phyloP scores from a whole-genome alignment of 2,329 filamentous ascomycete genomes.

The Metarhizium rileyi region DNA sequence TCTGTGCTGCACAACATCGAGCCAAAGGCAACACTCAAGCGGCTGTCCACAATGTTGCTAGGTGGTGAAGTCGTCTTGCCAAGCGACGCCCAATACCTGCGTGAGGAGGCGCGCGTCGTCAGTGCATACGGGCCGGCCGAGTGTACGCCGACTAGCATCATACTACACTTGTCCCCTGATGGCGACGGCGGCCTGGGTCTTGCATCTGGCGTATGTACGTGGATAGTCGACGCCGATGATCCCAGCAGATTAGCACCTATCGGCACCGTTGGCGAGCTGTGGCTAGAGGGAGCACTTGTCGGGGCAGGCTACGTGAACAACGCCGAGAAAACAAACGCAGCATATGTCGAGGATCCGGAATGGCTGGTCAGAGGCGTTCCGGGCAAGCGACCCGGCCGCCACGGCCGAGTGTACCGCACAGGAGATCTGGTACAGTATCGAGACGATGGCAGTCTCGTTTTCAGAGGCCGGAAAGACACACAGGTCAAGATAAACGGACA shows the following conservation, averaged over 20 bases:
- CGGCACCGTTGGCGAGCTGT: conserved; percentile 8
- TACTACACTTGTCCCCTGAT: neutral
- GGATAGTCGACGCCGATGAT: conserved; percentile 7
- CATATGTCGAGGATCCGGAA: conserved; percentile 15
- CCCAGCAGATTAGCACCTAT: conserved; percentile 2
- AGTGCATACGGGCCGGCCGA: conserved; percentile 6
- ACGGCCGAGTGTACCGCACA: conserved; percentile 20
- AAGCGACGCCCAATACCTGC: neutral
- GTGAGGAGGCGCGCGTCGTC: neutral
- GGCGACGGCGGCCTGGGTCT: neutral
- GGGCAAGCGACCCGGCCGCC: conserved; percentile 6
- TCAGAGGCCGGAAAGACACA: conserved; percentile 38
- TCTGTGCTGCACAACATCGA: neutral
- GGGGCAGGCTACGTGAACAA: conserved; percentile 8
- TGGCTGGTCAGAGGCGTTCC: conserved; percentile 22
- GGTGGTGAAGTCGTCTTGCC: neutral
- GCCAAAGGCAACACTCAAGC: neutral
- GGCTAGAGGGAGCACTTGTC: conserved; percentile 8
- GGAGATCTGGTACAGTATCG: conserved; percentile 24
- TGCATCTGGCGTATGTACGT: conserved; percentile 6
- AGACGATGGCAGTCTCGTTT: conserved; percentile 23
- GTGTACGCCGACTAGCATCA: conserved; percentile 1
- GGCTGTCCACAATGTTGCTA: neutral
- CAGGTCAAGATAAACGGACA: conserved; percentile 47
- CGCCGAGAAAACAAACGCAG: conserved; percentile 3